These are phyloP conservation scores for Jackrogersella multiformis DNA, from an alignment of 495 filamentous ascomycete species.

Conservation along the genomic window DNA sequence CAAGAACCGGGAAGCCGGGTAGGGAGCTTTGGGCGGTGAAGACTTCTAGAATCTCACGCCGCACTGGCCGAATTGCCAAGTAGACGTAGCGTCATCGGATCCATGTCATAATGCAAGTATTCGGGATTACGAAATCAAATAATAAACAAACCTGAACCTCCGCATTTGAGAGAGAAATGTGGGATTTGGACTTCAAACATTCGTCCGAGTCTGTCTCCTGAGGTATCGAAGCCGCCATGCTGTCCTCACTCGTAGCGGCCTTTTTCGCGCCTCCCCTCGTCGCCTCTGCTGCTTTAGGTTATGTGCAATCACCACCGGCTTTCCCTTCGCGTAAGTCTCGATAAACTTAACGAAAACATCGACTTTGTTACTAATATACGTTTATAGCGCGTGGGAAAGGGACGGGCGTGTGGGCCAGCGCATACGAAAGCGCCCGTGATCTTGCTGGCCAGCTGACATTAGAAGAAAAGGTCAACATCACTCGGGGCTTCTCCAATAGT, in stretches of 20 bases:
- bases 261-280: slow-evolving; percentile 11
- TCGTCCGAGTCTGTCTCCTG: not conserved
- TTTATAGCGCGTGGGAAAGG: slow-evolving; percentile 60
- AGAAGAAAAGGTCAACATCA: slow-evolving; percentile 53
- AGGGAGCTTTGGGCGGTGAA: slow-evolving; percentile 24
- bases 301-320: slow-evolving; percentile 61
- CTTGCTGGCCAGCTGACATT: slow-evolving; percentile 51
- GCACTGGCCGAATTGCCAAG: slow-evolving; percentile 38
- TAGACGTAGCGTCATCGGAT: slow-evolving; percentile 23
- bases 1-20: slow-evolving; percentile 9
- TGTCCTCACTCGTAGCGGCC: slow-evolving; percentile 8
- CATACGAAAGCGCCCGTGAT: slow-evolving; percentile 48
- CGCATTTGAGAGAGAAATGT: slow-evolving; percentile 4
- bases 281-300: slow-evolving; percentile 29
- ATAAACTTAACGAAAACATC: not conserved
- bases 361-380: slow-evolving; percentile 31
- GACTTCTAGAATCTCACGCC: slow-evolving; percentile 19
- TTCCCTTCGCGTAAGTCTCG: slow-evolving; percentile 60
- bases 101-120: slow-evolving; percentile 27
- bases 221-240: slow-evolving; percentile 19
- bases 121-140: slow-evolving; percentile 12
- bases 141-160: slow-evolving; percentile 22
- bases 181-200: not conserved
- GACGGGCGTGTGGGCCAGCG: slow-evolving; percentile 47
- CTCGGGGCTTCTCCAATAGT: slow-evolving; percentile 49